Percentiles rank a stretch among this genome's conserved stretches.
Conservation (phyloP, 31 red algal genomes). For the Asparagopsis taxiformis region DNA sequence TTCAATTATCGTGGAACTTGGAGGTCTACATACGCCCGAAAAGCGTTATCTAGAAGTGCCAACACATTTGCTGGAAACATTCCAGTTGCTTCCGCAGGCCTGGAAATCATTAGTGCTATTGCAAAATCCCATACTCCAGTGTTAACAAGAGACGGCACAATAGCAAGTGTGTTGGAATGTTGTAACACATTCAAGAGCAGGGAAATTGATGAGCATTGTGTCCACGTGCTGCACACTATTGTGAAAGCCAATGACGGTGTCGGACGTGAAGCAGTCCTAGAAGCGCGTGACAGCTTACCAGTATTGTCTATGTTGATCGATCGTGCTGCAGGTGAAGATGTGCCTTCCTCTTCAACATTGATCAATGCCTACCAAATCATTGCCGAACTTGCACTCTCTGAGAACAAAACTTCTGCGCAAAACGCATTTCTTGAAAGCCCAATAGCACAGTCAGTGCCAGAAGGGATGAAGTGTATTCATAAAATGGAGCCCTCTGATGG, state of each 20-base stretch:
- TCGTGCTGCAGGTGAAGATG: conserved; percentile 3
- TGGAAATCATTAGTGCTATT: conserved; percentile 20
- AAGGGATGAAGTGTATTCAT: neutral
- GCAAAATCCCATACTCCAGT: neutral
- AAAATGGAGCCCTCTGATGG: no score
- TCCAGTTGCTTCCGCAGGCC: conserved; percentile 34
- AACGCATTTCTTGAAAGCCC: conserved; percentile 1
- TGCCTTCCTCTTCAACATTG: conserved; percentile 3
- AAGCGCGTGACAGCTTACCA: neutral
- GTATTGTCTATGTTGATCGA: conserved; percentile 25
- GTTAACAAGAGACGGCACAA: neutral
- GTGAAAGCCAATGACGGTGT: neutral
- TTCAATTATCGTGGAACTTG: conserved; percentile 27
- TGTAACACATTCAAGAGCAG: conserved; percentile 35
- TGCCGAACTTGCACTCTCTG: conserved; percentile 1
- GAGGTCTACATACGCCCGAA: conserved; percentile 9
- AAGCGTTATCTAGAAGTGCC: conserved; percentile 13
- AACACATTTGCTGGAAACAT: conserved; percentile 29
- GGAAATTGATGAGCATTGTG: conserved; percentile 22
- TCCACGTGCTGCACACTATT: conserved; percentile 16
- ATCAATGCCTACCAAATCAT: conserved; percentile 18
- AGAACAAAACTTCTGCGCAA: neutral
- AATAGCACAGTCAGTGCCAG: neutral
- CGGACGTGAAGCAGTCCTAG: neutral
- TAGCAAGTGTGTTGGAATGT: conserved; percentile 13